Conservation (phyloP, 2,329 filamentous ascomycete species). For the Stemphylium lycopersici region DNA sequence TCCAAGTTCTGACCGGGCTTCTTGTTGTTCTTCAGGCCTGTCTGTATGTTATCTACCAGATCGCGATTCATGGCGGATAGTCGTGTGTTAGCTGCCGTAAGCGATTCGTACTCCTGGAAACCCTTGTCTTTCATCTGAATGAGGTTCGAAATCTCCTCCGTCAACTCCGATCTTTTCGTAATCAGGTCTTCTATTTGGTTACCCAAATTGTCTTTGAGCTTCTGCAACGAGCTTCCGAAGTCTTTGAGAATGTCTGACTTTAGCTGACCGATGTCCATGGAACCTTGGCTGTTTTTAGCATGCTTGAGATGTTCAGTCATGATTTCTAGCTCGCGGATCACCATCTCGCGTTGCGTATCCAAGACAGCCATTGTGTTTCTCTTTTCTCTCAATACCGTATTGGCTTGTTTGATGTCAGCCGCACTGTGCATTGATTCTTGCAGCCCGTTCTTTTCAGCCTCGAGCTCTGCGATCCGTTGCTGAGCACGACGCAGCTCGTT, state of each 20-base stretch:
- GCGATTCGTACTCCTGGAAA: conserved; percentile 91
- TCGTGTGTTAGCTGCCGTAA: conserved; percentile 93
- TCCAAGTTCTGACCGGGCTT: conserved; percentile 56
- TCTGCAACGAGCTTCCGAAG: conserved; percentile 66
- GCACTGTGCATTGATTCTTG: conserved; percentile 62
- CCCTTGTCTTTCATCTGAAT: conserved; percentile 89
- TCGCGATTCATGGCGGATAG: conserved; percentile 95
- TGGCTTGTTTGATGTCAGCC: conserved; percentile 73
- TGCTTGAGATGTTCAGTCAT: conserved; percentile 86
- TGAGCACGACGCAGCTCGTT: conserved; percentile 82
- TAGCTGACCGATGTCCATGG: conserved; percentile 76
- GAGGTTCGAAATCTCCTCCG: conserved; percentile 83
- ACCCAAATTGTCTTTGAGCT: conserved; percentile 79
- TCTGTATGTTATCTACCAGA: conserved; percentile 91
- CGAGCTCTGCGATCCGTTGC: conserved; percentile 83
- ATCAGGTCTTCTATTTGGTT: conserved; percentile 85
- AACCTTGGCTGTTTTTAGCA: conserved; percentile 79
- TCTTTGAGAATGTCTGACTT: conserved; percentile 67
- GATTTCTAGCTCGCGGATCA: conserved; percentile 88
- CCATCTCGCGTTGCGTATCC: conserved; percentile 93
- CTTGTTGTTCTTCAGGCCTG: conserved; percentile 81
- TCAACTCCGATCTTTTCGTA: conserved; percentile 79
- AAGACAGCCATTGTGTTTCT: conserved; percentile 93
- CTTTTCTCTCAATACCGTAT: conserved; percentile 89
- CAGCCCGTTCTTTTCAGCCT: conserved; percentile 71